Percentiles rank a stretch among this genome's conserved stretches.
Evolutionary conservation across 495 filamentous ascomycete species (phyloP).

Genomic region (Penicillium cataractarum): DNA sequence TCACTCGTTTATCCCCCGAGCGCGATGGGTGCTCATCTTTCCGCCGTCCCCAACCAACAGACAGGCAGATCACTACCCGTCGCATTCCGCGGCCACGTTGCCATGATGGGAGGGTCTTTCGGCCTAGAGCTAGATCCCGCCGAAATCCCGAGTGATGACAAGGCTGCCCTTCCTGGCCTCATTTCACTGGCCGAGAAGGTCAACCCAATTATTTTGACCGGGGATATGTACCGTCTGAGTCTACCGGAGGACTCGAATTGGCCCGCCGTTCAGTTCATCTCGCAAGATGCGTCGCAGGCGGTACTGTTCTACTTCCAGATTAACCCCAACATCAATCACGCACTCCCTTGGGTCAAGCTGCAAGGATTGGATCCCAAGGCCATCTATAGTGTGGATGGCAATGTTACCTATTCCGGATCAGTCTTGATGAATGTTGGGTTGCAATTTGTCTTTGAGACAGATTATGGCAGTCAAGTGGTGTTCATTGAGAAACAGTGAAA

Average conservation of each 20-base stretch:
- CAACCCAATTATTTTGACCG: slow-evolving; percentile 53
- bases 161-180: slow-evolving; percentile 47
- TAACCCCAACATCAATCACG: slow-evolving; percentile 44
- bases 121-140: slow-evolving; percentile 57
- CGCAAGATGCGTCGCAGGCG: slow-evolving; percentile 41
- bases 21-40: slow-evolving; percentile 60
- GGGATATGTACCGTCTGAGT: slow-evolving; percentile 54
- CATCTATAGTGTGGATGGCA: slow-evolving; percentile 45
- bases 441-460: slow-evolving; percentile 39
- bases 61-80: slow-evolving; percentile 52
- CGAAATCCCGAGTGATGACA: slow-evolving; percentile 44
- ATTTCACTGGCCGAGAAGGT: slow-evolving; percentile 52
- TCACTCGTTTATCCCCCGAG: slow-evolving; percentile 57
- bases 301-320: slow-evolving; percentile 57
- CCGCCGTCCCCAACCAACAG: slow-evolving; percentile 55
- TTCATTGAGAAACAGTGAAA: slow-evolving; percentile 41
- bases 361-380: slow-evolving; percentile 49
- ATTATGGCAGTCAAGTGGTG: slow-evolving; percentile 49
- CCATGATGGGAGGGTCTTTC: slow-evolving; percentile 62
- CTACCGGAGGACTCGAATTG: slow-evolving; percentile 58
- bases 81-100: slow-evolving; percentile 56
- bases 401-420: slow-evolving; percentile 45
- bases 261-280: slow-evolving; percentile 57
- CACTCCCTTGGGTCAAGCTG: slow-evolving; percentile 47
- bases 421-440: slow-evolving; percentile 55